Conservation (phyloP, 2,329 filamentous ascomycete genomes). For the Colletotrichum viniferum region DNA sequence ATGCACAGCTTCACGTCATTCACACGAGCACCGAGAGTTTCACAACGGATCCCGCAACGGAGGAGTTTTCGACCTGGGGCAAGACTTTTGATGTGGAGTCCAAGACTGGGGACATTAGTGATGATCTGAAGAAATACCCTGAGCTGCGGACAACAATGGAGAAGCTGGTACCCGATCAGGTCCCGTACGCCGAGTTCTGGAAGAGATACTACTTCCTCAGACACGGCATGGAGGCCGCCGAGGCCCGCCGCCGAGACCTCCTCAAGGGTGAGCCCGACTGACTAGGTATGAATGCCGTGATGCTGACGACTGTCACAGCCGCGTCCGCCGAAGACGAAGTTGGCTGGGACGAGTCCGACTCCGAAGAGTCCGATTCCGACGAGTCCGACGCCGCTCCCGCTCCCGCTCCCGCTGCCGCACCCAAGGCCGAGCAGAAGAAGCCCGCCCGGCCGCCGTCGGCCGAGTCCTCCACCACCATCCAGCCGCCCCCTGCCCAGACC, state of each 20-base stretch:
- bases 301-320: conserved; percentile 44
- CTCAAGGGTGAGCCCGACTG: conserved; percentile 73
- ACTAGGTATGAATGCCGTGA: neutral
- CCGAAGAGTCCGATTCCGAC: conserved; percentile 35
- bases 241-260: conserved; percentile 85
- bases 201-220: conserved; percentile 93
- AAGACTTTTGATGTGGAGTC: conserved; percentile 78
- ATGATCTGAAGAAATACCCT: conserved; percentile 82
- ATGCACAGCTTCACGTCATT: conserved; percentile 94
- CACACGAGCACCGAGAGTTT: conserved; percentile 86
- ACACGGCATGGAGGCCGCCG: conserved; percentile 91
- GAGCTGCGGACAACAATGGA: conserved; percentile 92
- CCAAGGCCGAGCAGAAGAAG: conserved; percentile 31
- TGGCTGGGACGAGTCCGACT: conserved; percentile 64
- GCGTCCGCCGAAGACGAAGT: conserved; percentile 75
- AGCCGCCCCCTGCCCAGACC: conserved; percentile 45
- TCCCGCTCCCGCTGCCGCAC: conserved; percentile 27
- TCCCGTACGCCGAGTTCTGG: conserved; percentile 93
- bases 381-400: conserved; percentile 26
- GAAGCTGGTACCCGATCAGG: conserved; percentile 88
- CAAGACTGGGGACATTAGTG: conserved; percentile 83
- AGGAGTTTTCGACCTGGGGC: conserved; percentile 77
- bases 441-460: conserved; percentile 50
- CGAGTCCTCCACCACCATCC: conserved; percentile 65
- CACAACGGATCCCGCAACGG: conserved; percentile 76